A percentile compares a stretch with the other conserved stretches of the same genome.
phyloP scores from a whole-genome alignment of 2,329 filamentous ascomycete species.

The Chalaropsis ovoidea region DNA sequence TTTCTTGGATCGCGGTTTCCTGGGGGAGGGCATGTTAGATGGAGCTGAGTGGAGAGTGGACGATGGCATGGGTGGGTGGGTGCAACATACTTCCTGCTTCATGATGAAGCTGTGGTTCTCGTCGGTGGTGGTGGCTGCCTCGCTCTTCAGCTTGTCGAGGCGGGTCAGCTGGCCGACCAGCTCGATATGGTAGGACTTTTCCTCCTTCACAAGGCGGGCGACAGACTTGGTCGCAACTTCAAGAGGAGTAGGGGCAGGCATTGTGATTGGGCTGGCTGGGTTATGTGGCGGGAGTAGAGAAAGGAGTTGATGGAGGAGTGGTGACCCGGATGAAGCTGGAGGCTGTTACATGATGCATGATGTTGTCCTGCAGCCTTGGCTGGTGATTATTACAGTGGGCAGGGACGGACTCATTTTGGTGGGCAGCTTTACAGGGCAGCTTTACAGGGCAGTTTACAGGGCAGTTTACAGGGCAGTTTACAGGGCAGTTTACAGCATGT shows the following conservation, averaged over 20 bases:
- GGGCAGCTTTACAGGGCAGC: too few species aligned
- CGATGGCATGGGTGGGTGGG: background rate
- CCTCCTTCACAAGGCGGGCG: constrained; percentile 79
- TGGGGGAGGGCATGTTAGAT: constrained; percentile 41
- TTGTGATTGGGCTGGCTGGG: constrained; percentile 33
- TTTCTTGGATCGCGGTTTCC: constrained; percentile 68
- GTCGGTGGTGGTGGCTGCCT: constrained; percentile 41
- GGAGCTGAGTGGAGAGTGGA: background rate
- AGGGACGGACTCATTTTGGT: too few species aligned
- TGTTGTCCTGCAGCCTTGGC: too few species aligned
- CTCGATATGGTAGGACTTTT: constrained; percentile 82
- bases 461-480: too few species aligned
- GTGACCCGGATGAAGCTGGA: background rate
- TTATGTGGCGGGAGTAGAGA: background rate
- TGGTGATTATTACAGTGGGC: too few species aligned
- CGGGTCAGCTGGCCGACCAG: constrained; percentile 62
- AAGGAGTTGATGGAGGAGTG: background rate
- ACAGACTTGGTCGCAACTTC: constrained; percentile 71
- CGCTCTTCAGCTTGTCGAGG: constrained; percentile 49
- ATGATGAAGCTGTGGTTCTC: constrained; percentile 69
- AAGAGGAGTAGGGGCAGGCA: constrained; percentile 69
- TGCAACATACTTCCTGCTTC: constrained; percentile 66
- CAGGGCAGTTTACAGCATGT: background rate
- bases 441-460: background rate
- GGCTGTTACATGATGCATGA: background rate